A percentile compares a stretch with the other conserved stretches of the same genome.
phyloP scores from a whole-genome alignment of 306 rosid genomes.

The Cucurbita moschata region DNA sequence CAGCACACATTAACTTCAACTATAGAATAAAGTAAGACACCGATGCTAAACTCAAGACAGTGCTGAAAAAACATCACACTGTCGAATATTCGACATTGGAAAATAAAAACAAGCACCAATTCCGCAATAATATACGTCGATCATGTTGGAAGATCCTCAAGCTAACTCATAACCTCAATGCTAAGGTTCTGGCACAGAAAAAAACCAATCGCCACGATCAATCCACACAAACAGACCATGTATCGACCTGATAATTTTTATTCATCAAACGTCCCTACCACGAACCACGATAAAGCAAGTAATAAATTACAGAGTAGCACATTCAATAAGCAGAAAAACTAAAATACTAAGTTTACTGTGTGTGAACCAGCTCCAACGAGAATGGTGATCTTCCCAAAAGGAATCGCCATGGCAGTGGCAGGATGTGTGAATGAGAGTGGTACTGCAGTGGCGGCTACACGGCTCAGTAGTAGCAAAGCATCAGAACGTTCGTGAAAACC shows the following conservation, averaged over 20 bases:
- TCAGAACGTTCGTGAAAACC: slow-evolving; percentile 6
- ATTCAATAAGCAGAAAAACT: not conserved
- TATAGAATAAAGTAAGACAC: not conserved
- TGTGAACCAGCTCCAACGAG: slow-evolving; percentile 80
- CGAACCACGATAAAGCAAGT: not conserved
- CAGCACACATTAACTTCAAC: not conserved
- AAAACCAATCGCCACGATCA: not conserved
- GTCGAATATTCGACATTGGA: not conserved
- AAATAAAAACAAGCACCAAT: not conserved
- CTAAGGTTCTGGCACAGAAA: not conserved
- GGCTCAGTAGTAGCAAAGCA: slow-evolving; percentile 15
- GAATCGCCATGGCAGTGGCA: slow-evolving; percentile 42
- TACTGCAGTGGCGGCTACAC: slow-evolving; percentile 1
- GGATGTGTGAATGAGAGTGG: not conserved
- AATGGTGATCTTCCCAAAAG: slow-evolving; percentile 67
- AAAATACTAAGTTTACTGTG: slow-evolving; percentile 10
- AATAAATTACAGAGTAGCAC: not conserved
- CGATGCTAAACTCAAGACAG: not conserved
- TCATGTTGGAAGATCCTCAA: not conserved
- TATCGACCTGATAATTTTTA: not conserved
- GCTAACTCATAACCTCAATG: not conserved
- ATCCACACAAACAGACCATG: not conserved
- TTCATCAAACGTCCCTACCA: not conserved
- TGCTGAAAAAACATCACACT: not conserved
- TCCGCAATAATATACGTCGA: not conserved